Evolutionary conservation across 192 early-diverging fungal species (phyloP).

Genomic region (Cetraspora pellucida): DNA sequence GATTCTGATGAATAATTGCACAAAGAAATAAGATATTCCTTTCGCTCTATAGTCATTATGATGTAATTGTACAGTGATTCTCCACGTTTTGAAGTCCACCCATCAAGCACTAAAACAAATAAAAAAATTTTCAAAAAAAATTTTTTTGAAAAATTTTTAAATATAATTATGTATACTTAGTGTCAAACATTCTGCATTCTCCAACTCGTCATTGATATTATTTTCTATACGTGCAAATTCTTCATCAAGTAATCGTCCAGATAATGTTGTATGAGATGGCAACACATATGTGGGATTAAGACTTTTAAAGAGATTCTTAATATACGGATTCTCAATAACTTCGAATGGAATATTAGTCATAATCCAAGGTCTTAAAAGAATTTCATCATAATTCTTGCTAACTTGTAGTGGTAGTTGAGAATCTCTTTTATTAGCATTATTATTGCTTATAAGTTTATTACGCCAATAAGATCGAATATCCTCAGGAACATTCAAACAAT

Average conservation of each 20-base stretch:
- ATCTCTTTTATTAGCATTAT: too few relatives aligned
- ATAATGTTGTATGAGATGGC: not conserved
- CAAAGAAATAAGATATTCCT: not conserved
- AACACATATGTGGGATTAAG: not conserved
- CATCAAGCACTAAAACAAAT: not conserved
- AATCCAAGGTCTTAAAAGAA: too few relatives aligned
- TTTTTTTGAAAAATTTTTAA: not conserved
- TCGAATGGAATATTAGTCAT: not conserved
- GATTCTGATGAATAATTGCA: not conserved
- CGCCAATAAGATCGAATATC: too few relatives aligned
- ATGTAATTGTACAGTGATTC: not conserved
- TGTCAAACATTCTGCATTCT: not conserved
- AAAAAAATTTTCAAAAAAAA: not conserved
- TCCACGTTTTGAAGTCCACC: not conserved
- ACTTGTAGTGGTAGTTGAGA: too few relatives aligned
- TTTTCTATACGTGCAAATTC: too few relatives aligned
- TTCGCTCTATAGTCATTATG: not conserved
- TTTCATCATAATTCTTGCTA: too few relatives aligned
- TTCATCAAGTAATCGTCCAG: not conserved
- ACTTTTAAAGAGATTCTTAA: not conserved
- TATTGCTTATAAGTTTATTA: too few relatives aligned
- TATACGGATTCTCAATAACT: not conserved
- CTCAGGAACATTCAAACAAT: too few relatives aligned
- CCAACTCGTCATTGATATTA: not conserved
- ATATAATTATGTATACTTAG: not conserved